Evolutionary conservation across 768 basidiomycete genomes (phyloP), one percentile per base, ranked within the genome.

Genomic region (Boletus insuetus): DNA sequence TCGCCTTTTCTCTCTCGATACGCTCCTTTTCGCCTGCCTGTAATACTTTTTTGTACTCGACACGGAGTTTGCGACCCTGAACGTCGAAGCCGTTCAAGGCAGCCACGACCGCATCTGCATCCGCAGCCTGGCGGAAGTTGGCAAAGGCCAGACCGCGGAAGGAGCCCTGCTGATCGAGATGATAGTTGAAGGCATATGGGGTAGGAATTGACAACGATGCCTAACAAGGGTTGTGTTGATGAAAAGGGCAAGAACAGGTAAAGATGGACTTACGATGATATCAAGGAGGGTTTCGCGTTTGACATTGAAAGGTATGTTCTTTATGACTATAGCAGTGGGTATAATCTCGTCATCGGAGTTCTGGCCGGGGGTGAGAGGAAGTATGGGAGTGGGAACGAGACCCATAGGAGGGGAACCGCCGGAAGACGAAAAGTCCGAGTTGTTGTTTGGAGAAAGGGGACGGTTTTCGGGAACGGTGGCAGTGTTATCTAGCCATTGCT

Each of bases 271-370:
- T 54, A 96, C 95, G 71, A 99, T 98, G 71, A 98, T 94, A 76
- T 90, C 88, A 67, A 98, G 85, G 63, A 99, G 83, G 42, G 92
- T 92, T 77, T 98, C 96, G 68, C 92, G 87, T 76, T 94, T 92
- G 62, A 98, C 94, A 66, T 94, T 94, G 81, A 99, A 99, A 62
- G 96, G 96, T 77, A 99, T 99, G 79, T 98, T 98, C 84, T 99
- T 99, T 74, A 99, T 98, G 69, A 99, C 97, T 68, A 99, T 98
- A 51, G 97, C 97, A 11, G 95, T 98, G 52, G 96, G 96, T 75
- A 98, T 98, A 72, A 97, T 81, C 72, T 97, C 94, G 74, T 97
- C 94, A 64, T 93, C 91, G 41, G 70, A 64, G 55, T 74, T 80
- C 67, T 74, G 77, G 55, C 72, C 74, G 46, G 84, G 80, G 13